phyloP scores from a whole-genome alignment of 208 protist species.

The Naegleria fowleri region DNA sequence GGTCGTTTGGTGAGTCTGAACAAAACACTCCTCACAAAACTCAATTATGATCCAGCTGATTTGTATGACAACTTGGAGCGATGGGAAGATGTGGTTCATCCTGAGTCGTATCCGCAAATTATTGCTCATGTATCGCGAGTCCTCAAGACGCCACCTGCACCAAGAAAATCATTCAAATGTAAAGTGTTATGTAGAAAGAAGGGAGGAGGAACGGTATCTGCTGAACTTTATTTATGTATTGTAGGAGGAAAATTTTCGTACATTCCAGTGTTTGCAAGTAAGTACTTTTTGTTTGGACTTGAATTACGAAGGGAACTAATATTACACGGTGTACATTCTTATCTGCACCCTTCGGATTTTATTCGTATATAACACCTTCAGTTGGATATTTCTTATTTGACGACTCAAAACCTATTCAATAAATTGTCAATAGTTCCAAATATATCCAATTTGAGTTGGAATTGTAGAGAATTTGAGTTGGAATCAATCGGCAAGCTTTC shows the following conservation, averaged over 20 bases:
- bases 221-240: neutral
- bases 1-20: neutral
- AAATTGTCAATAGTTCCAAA: neutral
- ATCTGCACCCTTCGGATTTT: no score
- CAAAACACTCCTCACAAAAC: neutral
- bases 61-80: neutral
- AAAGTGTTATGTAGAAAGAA: neutral
- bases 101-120: neutral
- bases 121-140: neutral
- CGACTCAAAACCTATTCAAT: neutral
- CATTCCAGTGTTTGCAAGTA: constrained; percentile 15
- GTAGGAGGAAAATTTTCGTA: neutral
- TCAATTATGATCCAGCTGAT: constrained; percentile 6
- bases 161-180: neutral
- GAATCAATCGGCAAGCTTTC: no score
- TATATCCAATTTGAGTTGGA: no score
- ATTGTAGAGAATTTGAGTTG: no score
- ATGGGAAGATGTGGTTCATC: constrained; percentile 26
- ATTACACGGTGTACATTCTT: no score
- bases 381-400: neutral
- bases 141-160: neutral
- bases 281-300: neutral
- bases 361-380: neutral
- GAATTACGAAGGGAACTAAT: no score
- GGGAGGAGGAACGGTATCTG: neutral